Conservation (phyloP, 2,329 filamentous ascomycete genomes). For the Exophiala aquamarina region DNA sequence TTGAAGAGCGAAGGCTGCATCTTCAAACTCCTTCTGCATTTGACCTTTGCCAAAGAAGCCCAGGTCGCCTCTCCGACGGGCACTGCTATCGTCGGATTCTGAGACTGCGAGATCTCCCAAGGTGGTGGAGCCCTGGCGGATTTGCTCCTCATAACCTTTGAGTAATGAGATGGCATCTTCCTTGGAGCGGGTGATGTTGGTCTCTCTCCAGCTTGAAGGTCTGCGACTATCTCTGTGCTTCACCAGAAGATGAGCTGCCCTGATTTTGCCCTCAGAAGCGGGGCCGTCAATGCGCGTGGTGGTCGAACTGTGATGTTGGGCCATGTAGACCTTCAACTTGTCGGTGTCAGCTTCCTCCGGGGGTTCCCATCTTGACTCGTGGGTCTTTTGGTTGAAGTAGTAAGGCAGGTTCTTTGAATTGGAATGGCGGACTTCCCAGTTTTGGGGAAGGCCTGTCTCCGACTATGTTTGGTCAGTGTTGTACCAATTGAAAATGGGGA, state of each 20-base stretch:
- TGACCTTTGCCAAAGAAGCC: constrained; percentile 92
- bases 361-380: constrained; percentile 93
- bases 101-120: constrained; percentile 82
- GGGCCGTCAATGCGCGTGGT: constrained; percentile 40
- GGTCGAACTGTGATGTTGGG: constrained; percentile 70
- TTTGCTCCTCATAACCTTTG: constrained; percentile 70
- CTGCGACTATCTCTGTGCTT: constrained; percentile 89
- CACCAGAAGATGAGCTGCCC: constrained; percentile 86
- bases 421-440: constrained; percentile 96
- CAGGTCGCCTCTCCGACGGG: constrained; percentile 88
- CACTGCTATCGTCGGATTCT: constrained; percentile 95
- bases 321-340: constrained; percentile 93
- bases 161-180: constrained; percentile 82
- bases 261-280: constrained; percentile 75
- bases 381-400: constrained; percentile 89
- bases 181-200: constrained; percentile 82
- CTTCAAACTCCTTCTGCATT: constrained; percentile 99
- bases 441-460: constrained; percentile 76
- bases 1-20: constrained; percentile 87
- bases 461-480: constrained; percentile 44
- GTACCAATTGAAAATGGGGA: neutral
- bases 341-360: constrained; percentile 85
- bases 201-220: constrained; percentile 90
- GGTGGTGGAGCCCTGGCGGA: constrained; percentile 65
- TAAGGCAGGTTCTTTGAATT: constrained; percentile 99